These are phyloP conservation scores for Aspergillus wentii DNA, from an alignment of 495 filamentous ascomycete species.

Conservation along the genomic window DNA sequence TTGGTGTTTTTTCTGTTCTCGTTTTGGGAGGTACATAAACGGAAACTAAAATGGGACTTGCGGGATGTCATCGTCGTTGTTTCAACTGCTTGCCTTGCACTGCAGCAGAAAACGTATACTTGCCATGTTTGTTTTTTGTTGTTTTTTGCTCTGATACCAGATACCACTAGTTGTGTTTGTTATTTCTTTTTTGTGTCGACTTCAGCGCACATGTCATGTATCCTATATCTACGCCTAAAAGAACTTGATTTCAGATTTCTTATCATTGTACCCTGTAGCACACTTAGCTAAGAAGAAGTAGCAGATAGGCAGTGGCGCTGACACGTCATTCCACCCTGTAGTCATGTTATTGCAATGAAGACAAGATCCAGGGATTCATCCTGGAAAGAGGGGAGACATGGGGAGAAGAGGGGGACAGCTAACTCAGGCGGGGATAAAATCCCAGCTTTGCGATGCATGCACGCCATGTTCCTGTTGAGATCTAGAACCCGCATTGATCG, in stretches of 20 bases:
- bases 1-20: conserved; percentile 11
- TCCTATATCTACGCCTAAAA: no score
- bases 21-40: conserved; percentile 6
- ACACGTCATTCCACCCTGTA: no score
- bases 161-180: conserved; percentile 24
- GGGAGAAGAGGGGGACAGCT: no score
- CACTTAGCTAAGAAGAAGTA: no score
- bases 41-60: conserved; percentile 7
- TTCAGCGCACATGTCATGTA: conserved; percentile 13
- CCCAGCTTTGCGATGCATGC: conserved; percentile 4
- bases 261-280: no score
- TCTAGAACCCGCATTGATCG: conserved; percentile 19
- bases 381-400: no score
- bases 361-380: no score
- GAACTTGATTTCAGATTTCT: no score
- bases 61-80: conserved; percentile 8
- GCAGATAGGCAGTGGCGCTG: no score
- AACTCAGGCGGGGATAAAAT: not conserved
- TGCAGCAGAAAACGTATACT: conserved; percentile 2
- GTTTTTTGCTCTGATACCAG: conserved; percentile 31
- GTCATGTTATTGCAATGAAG: no score
- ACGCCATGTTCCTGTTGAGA: conserved; percentile 11
- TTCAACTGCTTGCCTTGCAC: conserved; percentile 6
- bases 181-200: conserved; percentile 7
- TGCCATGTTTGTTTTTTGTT: conserved; percentile 9